Evolutionary conservation across 768 basidiomycete genomes (phyloP), one percentile per base, ranked within the genome.

Genomic region (Naganishia vaughanmartiniae): DNA sequence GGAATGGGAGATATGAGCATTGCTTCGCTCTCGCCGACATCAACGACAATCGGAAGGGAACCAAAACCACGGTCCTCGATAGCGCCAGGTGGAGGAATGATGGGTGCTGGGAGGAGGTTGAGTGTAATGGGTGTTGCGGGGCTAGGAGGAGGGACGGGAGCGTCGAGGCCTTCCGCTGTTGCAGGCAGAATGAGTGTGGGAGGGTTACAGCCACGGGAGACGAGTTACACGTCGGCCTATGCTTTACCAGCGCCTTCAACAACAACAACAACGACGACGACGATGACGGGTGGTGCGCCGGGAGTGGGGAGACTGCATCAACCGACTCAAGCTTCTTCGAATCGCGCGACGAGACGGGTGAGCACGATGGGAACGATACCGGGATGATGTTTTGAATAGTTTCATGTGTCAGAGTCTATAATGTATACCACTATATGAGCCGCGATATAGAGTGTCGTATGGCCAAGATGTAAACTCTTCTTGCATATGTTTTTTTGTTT

Each of bases 351-450:
- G 60, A 14, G 60, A 42, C 36, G 60, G 31, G 60, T 63, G 39
- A 63, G 60, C 39, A 34, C 42, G 60, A 26, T 63, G 60, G 60
- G 60, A 34, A 63, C 60, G 39, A 42, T 63, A 45, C 42, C 36
- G n/a, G 60, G 60, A 63, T 17, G 60, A 63, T 45, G 36, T 10
- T 11, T 12, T 7, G 7, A 30, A 19, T n/a, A n/a, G n/a, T n/a
- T n/a, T n/a, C n/a, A n/a, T 26, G 33, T 6, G 42, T 15, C 17
- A 2, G 55, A 7, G 7, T 5, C 26, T 39, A 39, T 58, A 58
- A 36, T 58, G 57, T 58, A 58, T 58, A 39, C 57, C 31, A 34
- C 7, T 19, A 21, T 21, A 56, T 33, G 26, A 15, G 55, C 33
- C 7, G 55, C 28, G 31, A 34, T 15, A 19, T 4, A 6, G 17